phyloP scores from a whole-genome alignment of 805 yeast species.

The Hemisphaericaspora nanyangensis region DNA sequence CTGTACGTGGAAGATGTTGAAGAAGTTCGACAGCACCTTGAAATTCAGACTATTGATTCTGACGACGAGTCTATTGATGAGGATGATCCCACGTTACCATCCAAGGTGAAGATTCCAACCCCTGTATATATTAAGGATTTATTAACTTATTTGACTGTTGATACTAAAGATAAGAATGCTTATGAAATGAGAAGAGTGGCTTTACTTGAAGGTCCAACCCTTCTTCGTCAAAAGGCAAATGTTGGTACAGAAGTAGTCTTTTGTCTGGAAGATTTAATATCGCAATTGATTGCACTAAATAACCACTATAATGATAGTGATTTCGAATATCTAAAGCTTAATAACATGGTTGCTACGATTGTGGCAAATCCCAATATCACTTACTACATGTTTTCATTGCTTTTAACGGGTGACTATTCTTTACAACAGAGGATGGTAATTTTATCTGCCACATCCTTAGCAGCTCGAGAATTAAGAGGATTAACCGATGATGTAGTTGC shows the following conservation, averaged over 20 bases:
- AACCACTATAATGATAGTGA: slow-evolving; percentile 53
- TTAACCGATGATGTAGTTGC: slow-evolving; percentile 46
- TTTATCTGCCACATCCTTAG: slow-evolving; percentile 62
- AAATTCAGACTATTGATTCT: slow-evolving; percentile 1
- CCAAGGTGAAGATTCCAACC: slow-evolving; percentile 30
- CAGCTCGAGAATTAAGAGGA: slow-evolving; percentile 72
- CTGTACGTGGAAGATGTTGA: slow-evolving; percentile 8
- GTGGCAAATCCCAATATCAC: slow-evolving; percentile 47
- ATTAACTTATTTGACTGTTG: slow-evolving; percentile 49
- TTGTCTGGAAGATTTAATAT: slow-evolving; percentile 53
- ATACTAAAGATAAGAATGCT: slow-evolving; percentile 42
- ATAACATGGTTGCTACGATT: slow-evolving; percentile 60
- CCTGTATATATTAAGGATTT: slow-evolving; percentile 77
- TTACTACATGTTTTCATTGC: slow-evolving; percentile 40
- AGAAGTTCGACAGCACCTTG: neutral
- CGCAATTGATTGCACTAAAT: slow-evolving; percentile 47
- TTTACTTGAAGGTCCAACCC: slow-evolving; percentile 47
- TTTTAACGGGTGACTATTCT: slow-evolving; percentile 73
- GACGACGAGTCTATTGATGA: slow-evolving; percentile 43
- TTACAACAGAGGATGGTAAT: slow-evolving; percentile 72
- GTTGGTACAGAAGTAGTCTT: slow-evolving; percentile 47
- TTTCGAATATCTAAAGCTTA: slow-evolving; percentile 65
- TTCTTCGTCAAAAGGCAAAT: slow-evolving; percentile 57
- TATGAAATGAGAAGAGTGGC: slow-evolving; percentile 50
- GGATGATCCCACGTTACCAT: slow-evolving; percentile 43